A percentile compares a stretch with the other conserved stretches of the same genome.
phyloP scores from a whole-genome alignment of 805 yeast species.

The Ogataea naganishii region DNA sequence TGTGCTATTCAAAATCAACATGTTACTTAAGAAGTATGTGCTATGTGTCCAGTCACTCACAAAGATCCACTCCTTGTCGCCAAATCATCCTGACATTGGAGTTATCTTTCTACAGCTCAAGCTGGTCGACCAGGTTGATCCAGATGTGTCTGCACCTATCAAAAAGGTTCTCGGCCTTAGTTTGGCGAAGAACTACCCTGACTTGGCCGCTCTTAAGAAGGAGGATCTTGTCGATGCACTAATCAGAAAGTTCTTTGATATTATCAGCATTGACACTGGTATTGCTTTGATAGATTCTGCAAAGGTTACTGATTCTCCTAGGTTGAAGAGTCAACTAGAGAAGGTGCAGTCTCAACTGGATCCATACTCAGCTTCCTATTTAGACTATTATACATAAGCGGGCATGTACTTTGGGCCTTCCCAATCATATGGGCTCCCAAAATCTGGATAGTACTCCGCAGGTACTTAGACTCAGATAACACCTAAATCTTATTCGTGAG shows the following conservation, averaged over 20 bases:
- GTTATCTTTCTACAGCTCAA: conserved; percentile 10
- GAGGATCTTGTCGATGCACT: conserved; percentile 6
- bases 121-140: conserved; percentile 5
- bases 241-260: conserved; percentile 9
- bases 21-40: conserved; percentile 30
- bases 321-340: conserved; percentile 5
- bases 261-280: conserved; percentile 10
- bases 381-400: conserved; percentile 10
- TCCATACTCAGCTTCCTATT: conserved; percentile 10
- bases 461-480: too few species aligned
- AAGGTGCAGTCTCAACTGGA: conserved; percentile 9
- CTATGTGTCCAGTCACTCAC: conserved; percentile 36
- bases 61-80: conserved; percentile 14
- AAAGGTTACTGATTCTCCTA: conserved; percentile 2
- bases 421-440: too few species aligned
- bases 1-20: conserved; percentile 36
- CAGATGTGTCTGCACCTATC: conserved; percentile 11
- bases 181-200: conserved; percentile 12
- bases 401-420: too few species aligned
- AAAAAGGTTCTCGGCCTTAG: conserved; percentile 17
- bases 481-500: too few species aligned
- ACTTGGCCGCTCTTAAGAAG: conserved; percentile 6
- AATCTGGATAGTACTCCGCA: too few species aligned
- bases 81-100: conserved; percentile 12
- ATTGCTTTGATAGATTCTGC: conserved; percentile 8